A percentile compares a stretch with the other conserved stretches of the same genome.
phyloP scores from a whole-genome alignment of 2,329 filamentous ascomycete species.

The Cytospora piceae region DNA sequence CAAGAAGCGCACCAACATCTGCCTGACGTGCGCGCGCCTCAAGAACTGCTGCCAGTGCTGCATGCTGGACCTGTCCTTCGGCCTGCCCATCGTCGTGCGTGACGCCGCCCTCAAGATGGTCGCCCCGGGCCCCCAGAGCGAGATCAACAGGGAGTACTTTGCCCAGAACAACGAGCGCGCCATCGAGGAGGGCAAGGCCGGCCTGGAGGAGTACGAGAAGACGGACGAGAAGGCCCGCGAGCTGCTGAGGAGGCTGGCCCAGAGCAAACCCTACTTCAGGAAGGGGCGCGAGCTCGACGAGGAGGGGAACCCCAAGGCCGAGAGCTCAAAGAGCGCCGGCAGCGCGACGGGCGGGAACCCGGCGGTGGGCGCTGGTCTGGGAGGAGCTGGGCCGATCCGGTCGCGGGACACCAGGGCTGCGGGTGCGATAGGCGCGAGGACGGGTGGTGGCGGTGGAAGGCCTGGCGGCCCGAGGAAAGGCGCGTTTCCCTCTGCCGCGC shows the following conservation, averaged over 20 bases:
- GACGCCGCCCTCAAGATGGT: constrained; percentile 98
- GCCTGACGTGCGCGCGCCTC: constrained; percentile 91
- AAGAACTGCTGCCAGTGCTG: constrained; percentile 99
- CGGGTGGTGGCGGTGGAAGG: constrained; percentile 44
- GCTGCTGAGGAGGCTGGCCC: constrained; percentile 79
- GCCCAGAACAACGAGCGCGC: constrained; percentile 96
- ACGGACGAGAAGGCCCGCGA: constrained; percentile 96
- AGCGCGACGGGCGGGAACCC: constrained; percentile 49
- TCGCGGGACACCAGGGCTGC: constrained; percentile 68
- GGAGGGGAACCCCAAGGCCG: constrained; percentile 46
- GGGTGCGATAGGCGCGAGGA: constrained; percentile 51
- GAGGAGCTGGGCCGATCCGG: constrained; percentile 76
- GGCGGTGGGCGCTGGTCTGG: constrained; percentile 58
- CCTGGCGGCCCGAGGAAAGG: constrained; percentile 52
- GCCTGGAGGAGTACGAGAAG: constrained; percentile 90
- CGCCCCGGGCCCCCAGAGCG: constrained; percentile 86
- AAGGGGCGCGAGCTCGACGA: constrained; percentile 79
- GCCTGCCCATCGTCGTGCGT: constrained; percentile 89
- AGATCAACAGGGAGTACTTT: constrained; percentile 96
- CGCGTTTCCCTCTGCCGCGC: constrained; percentile 70
- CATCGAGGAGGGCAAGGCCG: constrained; percentile 87
- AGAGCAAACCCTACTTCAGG: constrained; percentile 93
- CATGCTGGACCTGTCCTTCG: constrained; percentile 97
- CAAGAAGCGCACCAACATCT: constrained; percentile 93
- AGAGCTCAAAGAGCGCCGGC: constrained; percentile 43